phyloP scores from a whole-genome alignment of 2,329 filamentous ascomycete genomes.

The Phyllosticta citrichinensis region DNA sequence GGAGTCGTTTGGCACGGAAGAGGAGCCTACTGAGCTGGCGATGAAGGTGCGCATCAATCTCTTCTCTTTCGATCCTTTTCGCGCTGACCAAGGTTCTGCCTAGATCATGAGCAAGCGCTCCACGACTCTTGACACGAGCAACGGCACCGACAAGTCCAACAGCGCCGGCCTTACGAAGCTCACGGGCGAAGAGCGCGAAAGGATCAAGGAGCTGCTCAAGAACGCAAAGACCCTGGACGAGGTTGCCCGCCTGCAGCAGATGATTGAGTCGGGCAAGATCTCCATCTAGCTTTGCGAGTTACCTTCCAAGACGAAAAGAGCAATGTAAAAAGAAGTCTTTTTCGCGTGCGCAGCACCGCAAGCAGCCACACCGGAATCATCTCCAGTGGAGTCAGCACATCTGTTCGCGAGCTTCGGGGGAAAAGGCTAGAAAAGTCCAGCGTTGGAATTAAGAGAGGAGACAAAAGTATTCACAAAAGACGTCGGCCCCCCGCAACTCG shows the following conservation, averaged over 20 bases:
- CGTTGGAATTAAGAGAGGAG: too few species aligned
- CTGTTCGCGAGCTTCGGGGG: too few species aligned
- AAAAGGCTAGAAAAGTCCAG: too few species aligned
- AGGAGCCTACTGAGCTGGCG: constrained; percentile 72
- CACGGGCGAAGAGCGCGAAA: constrained; percentile 79
- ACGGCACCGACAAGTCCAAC: constrained; percentile 34
- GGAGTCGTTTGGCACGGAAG: constrained; percentile 72
- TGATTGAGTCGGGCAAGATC: constrained; percentile 64
- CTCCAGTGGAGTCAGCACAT: too few species aligned
- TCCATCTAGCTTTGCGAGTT: background rate
- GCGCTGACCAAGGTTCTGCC: background rate
- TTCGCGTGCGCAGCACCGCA: too few species aligned
- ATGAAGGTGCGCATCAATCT: constrained; percentile 43
- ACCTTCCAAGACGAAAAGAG: background rate
- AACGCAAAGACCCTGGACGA: constrained; percentile 84
- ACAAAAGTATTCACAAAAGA: too few species aligned
- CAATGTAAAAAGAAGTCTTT: too few species aligned
- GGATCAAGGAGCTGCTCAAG: constrained; percentile 75
- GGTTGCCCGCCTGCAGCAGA: constrained; percentile 83
- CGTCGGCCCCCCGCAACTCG: too few species aligned
- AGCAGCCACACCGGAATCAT: too few species aligned
- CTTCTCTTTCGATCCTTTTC: background rate
- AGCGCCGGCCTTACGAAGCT: constrained; percentile 66
- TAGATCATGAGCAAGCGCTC: constrained; percentile 80
- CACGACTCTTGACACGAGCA: constrained; percentile 54